Base-by-base conservation (phyloP, 257 asterid species). In the Ajuga chamaepitys region DNA sequence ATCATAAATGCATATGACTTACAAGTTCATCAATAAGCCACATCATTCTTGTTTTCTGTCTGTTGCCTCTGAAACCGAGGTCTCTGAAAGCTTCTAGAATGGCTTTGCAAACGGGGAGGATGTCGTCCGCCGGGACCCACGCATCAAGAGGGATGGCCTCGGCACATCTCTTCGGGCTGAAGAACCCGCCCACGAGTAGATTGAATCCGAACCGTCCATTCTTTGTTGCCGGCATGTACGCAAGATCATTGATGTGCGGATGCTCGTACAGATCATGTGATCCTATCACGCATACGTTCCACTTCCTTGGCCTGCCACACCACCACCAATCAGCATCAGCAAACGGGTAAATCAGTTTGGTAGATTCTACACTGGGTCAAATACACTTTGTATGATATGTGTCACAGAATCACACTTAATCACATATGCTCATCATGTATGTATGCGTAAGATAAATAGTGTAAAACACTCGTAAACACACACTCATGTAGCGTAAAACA, bases 21-120 rank as follows among this genome's bases (percentile, higher is more conserved):
- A 93, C 99, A 37, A 93, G 96, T 80, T 93, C 99, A 75, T 93
- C 99, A 25, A 93, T 89, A 37, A 89, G 72, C 99, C 99, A 93
- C 99, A 93, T 93, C 99, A 93, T 89, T 81, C 99, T 86, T 22
- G 92, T 80, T 68, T 83, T 93, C 83, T 93, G 97, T 70, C 99
- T 71, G 76, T 93, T 93, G 63, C 97, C 95, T 78, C 98, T 81
- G 0, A 74, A 67, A 25, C 98, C 97, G 12, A 93, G 91, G 79
- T 89, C 98, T 73, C 98, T 78, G 74, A 74, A 93, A 37, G 97
- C 56, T 68, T 93, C 98, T 34, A 93, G 86, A 68, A 93, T 70
- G 9, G 97, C 97, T 68, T 58, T 58, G 78, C 98, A 93, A 32
- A 87, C 84, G 0, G 96, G 91, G 59, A 93, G 76, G 9, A 93